A percentile compares a stretch with the other conserved stretches of the same genome.
phyloP scores from a whole-genome alignment of 2,329 filamentous ascomycete species.

The Parasarocladium wereldwijsianum region DNA sequence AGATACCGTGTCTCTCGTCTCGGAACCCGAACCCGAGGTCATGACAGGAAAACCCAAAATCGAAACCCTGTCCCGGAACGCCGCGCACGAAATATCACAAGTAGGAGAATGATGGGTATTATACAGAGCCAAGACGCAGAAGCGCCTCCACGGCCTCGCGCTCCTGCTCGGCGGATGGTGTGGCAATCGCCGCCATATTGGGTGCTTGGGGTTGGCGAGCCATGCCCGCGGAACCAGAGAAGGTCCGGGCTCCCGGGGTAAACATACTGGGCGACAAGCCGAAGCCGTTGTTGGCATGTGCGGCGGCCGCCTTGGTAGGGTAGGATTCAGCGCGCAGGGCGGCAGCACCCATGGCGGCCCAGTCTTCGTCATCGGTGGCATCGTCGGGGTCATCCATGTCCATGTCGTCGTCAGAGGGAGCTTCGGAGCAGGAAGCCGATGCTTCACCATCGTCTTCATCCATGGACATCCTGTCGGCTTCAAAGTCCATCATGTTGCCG shows the following conservation, averaged over 20 bases:
- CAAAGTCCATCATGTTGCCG: constrained; percentile 63
- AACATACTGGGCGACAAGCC: constrained; percentile 27
- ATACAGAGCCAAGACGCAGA: constrained; percentile 67
- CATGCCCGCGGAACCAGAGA: constrained; percentile 36
- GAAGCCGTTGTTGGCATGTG: constrained; percentile 36
- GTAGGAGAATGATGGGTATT: constrained; percentile 25
- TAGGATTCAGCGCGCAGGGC: constrained; percentile 60
- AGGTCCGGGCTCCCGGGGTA: constrained; percentile 29
- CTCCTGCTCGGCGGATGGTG: constrained; percentile 54
- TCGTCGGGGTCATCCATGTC: constrained; percentile 70
- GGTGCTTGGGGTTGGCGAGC: constrained; percentile 35
- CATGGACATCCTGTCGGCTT: constrained; percentile 90
- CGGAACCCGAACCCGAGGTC: too few species aligned
- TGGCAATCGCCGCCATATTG: constrained; percentile 34
- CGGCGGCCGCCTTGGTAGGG: constrained; percentile 38
- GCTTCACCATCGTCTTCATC: constrained; percentile 54
- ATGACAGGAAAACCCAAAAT: too few species aligned
- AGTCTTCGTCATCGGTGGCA: constrained; percentile 90
- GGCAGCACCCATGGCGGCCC: constrained; percentile 77
- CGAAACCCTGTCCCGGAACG: too few species aligned
- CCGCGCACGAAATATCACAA: constrained; percentile 27
- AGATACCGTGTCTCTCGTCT: too few species aligned
- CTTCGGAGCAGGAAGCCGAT: constrained; percentile 65
- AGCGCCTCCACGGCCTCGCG: constrained; percentile 71
- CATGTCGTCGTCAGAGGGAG: constrained; percentile 48